Conservation (phyloP, 805 yeast species). For the Suhomyces kilbournensis region DNA sequence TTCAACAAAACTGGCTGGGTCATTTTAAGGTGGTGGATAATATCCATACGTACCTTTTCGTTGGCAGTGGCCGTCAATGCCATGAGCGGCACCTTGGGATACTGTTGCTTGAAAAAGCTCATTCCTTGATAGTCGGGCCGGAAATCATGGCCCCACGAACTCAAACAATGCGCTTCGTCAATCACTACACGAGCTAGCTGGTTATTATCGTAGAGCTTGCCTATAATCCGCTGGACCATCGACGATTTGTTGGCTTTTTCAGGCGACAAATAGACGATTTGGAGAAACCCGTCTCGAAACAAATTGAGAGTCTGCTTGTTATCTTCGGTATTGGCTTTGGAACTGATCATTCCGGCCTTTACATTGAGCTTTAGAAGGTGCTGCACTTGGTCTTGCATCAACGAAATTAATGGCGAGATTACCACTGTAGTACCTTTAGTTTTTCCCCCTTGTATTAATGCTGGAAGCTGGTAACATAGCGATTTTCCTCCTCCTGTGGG, state of each 20-base stretch:
- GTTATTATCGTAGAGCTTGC: slow-evolving; percentile 50
- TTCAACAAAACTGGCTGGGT: slow-evolving; percentile 61
- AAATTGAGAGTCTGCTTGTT: slow-evolving; percentile 58
- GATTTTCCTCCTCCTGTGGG: slow-evolving; percentile 99
- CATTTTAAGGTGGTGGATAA: slow-evolving; percentile 71
- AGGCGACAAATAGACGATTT: slow-evolving; percentile 85
- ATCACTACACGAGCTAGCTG: slow-evolving; percentile 82
- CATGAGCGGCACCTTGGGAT: slow-evolving; percentile 84
- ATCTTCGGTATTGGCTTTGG: slow-evolving; percentile 65
- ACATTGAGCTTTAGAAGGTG: slow-evolving; percentile 68
- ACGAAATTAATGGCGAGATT: slow-evolving; percentile 88
- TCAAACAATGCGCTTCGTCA: slow-evolving; percentile 97
- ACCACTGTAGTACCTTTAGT: slow-evolving; percentile 87
- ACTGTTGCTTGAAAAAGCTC: slow-evolving; percentile 65
- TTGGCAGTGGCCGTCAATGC: slow-evolving; percentile 98
- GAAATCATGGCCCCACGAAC: slow-evolving; percentile 98
- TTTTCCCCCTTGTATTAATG: slow-evolving; percentile 69
- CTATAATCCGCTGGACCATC: slow-evolving; percentile 63
- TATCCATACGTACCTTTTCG: slow-evolving; percentile 82
- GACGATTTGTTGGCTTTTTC: slow-evolving; percentile 84
- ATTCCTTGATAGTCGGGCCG: slow-evolving; percentile 91
- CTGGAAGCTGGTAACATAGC: slow-evolving; percentile 92
- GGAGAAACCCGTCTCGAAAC: slow-evolving; percentile 64
- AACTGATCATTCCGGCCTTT: slow-evolving; percentile 84
- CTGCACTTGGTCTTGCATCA: slow-evolving; percentile 96